These are phyloP conservation scores for Graphilbum ipis-grandicollis DNA, from an alignment of 2,329 filamentous ascomycete species.

Conservation along the genomic window DNA sequence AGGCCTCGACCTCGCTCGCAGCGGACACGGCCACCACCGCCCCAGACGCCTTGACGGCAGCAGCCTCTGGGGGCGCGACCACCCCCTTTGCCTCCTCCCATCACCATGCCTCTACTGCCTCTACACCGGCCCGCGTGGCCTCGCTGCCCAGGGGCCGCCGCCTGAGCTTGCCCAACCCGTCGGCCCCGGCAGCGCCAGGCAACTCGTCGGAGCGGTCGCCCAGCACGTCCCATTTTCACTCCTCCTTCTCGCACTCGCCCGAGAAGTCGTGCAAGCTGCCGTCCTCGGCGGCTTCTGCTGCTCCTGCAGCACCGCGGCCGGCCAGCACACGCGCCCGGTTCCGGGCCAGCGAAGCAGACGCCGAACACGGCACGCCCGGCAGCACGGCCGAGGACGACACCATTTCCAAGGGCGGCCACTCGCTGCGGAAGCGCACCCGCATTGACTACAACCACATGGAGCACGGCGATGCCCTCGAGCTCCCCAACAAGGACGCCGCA, in stretches of 20 bases:
- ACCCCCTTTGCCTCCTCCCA: background rate
- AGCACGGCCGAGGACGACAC: constrained; percentile 22
- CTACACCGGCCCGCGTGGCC: no score
- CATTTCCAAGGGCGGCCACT: constrained; percentile 38
- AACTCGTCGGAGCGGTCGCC: background rate
- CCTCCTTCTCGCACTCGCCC: background rate
- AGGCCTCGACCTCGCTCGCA: background rate
- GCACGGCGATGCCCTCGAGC: constrained; percentile 22
- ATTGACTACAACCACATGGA: constrained; percentile 40
- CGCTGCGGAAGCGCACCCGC: constrained; percentile 35
- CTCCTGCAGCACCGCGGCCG: no score
- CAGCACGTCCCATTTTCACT: background rate
- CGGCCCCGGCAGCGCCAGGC: no score
- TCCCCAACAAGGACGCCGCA: constrained; percentile 6
- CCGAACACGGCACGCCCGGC: constrained; percentile 14
- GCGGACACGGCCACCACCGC: background rate
- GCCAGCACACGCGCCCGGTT: constrained; percentile 22
- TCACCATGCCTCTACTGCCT: background rate
- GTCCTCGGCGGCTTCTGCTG: no score
- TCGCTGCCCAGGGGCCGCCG: no score
- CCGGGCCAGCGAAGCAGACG: constrained; percentile 23
- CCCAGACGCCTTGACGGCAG: background rate
- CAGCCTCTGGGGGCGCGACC: no score
- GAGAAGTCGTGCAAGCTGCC: background rate
- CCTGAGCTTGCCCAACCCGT: no score